Base-by-base conservation (phyloP, 2,329 filamentous ascomycete genomes). In the Xylaria polymorpha region DNA sequence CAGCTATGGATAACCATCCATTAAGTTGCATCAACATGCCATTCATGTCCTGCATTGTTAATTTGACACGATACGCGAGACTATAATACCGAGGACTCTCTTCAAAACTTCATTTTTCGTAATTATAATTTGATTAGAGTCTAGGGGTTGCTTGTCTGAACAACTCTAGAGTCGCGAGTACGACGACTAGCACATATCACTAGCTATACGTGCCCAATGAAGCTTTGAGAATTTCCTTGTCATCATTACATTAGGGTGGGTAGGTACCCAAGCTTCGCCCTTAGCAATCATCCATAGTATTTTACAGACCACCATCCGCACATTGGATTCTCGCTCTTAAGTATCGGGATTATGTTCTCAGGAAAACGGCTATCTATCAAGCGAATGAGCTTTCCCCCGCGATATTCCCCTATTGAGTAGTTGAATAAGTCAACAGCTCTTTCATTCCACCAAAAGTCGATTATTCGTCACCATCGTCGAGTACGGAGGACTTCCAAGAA, bases 291-390 rank as follows among this genome's bases (percentile, higher is more conserved):
- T 35, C 5, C 10, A n/a, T 58, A n/a, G 6, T 18, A 32, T 46
- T 50, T n/a, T 25, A 4, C 10, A 15, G 32, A 37, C 44, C 7
- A 32, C 14, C 18, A 35, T 57, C 25, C 12, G 3, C 18, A 20
- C 4, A 10, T n/a, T 61, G 1, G 18, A 29, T 20, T 35, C 12
- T 6, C 9, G n/a, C 8, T 8, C 35, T n/a, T 20, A 22, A 43
- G n/a, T 29, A 25, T 39, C 46, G 39, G 37, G 39, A 48, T 53
- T 8, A 20, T 57, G 18, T 32, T 50, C n/a, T 64, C 32, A 29
- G 14, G 10, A 18, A 35, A 25, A 44, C 25, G 3, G 3, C 4
- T 44, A 25, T 29, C 46, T 41, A 10, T 59, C 37, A 44, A 60
- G 46, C 18, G 39, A 39, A 46, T 55, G 22, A 32, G 8, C 12